Percentiles rank a stretch among this genome's conserved stretches.
These are phyloP conservation scores for Aspergillus aculeatinus DNA, from an alignment of 2,329 filamentous ascomycete species.

Conservation along the genomic window DNA sequence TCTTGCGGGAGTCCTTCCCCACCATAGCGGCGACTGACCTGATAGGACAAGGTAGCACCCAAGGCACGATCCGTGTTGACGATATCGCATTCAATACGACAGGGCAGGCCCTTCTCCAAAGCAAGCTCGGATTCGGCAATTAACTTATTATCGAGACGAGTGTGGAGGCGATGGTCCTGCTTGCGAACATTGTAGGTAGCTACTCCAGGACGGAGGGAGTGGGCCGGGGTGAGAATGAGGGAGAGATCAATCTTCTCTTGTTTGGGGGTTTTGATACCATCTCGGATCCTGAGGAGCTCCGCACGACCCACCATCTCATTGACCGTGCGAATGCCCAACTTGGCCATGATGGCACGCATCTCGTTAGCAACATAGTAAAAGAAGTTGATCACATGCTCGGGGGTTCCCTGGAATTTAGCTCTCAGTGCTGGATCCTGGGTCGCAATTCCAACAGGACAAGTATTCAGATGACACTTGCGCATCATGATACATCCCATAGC, in stretches of 20 bases:
- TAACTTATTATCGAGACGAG: conserved; percentile 93
- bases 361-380: conserved; percentile 98
- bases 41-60: conserved; percentile 91
- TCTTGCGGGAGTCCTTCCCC: conserved; percentile 86
- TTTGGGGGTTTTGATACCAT: conserved; percentile 84
- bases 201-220: conserved; percentile 89
- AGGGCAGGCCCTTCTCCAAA: conserved; percentile 89
- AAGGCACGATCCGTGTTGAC: conserved; percentile 95
- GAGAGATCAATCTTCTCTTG: conserved; percentile 91
- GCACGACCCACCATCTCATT: conserved; percentile 98
- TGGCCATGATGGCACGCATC: conserved; percentile 94
- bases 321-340: conserved; percentile 88
- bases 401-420: conserved; percentile 89
- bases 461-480: conserved; percentile 60
- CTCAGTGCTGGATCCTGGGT: conserved; percentile 93
- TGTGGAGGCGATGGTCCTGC: conserved; percentile 91
- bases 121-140: conserved; percentile 94
- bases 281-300: conserved; percentile 79
- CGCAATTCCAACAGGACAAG: conserved; percentile 88
- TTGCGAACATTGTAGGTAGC: conserved; percentile 97
- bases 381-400: conserved; percentile 98
- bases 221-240: conserved; percentile 89
- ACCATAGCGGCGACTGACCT: conserved; percentile 89
- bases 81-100: conserved; percentile 90
- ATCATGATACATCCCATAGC: conserved; percentile 98